A percentile compares a stretch with the other conserved stretches of the same genome.
Evolutionary conservation across 768 basidiomycete genomes (phyloP).

Genomic region (Aureoboletus auriporus): DNA sequence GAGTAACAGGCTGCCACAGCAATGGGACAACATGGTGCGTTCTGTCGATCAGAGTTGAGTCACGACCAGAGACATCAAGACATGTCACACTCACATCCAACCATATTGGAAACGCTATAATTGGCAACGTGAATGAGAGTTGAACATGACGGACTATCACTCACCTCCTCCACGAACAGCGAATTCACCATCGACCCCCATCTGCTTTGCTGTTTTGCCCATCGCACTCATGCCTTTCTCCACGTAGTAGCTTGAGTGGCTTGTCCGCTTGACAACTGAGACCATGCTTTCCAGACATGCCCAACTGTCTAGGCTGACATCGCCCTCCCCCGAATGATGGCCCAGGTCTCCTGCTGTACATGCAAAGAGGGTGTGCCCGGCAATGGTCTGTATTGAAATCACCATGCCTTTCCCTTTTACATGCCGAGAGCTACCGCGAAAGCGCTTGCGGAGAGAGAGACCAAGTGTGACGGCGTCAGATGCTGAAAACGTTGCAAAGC

Average conservation of each 20-base stretch:
- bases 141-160: conserved; percentile 19
- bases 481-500: conserved; percentile 71
- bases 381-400: conserved; percentile 74
- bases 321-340: conserved; percentile 58
- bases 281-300: conserved; percentile 74
- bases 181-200: conserved; percentile 64
- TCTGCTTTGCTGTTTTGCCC: conserved; percentile 71
- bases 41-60: conserved; percentile 38
- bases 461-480: conserved; percentile 78
- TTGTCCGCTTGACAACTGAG: conserved; percentile 71
- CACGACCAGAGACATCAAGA: not conserved
- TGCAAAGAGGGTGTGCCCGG: conserved; percentile 74
- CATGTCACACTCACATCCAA: conserved; percentile 50
- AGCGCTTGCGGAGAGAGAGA: conserved; percentile 79
- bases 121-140: conserved; percentile 5
- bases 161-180: conserved; percentile 74
- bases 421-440: conserved; percentile 67
- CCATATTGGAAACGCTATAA: conserved; percentile 79
- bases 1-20: conserved; percentile 77
- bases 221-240: conserved; percentile 84
- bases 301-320: conserved; percentile 83
- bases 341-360: conserved; percentile 84
- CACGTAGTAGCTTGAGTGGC: conserved; percentile 82
- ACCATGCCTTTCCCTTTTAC: conserved; percentile 77
- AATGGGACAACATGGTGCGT: conserved; percentile 79